Evolutionary conservation across 306 rosid species (phyloP).

Genomic region (Mimosa bimucronata): DNA sequence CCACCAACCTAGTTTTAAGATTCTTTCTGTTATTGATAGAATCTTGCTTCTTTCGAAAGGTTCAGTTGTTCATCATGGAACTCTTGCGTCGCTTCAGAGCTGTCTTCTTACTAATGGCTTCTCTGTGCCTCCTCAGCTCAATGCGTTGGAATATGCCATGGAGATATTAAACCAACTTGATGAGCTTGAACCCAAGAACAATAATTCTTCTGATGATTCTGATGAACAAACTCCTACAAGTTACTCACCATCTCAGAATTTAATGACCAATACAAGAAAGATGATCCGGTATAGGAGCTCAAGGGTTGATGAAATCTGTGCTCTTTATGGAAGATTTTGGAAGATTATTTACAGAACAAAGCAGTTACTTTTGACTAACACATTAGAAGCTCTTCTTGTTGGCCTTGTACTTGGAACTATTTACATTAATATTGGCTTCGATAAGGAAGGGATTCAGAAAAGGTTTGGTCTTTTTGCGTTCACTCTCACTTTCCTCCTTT

Average conservation of each 20-base stretch:
- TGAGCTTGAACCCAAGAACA: conserved; percentile 28
- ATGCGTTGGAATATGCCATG: conserved; percentile 86
- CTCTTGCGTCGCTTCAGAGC: conserved; percentile 56
- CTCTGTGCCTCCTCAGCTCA: conserved; percentile 87
- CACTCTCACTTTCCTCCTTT: conserved; percentile 86
- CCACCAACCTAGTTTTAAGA: conserved; percentile 89
- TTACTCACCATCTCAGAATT: conserved; percentile 22
- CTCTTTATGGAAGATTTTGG: conserved; percentile 74
- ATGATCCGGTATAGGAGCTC: conserved; percentile 68
- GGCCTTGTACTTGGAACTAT: conserved; percentile 92
- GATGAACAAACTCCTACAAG: conserved; percentile 22
- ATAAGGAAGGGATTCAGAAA: conserved; percentile 74
- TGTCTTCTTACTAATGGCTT: conserved; percentile 65
- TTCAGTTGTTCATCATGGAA: conserved; percentile 75
- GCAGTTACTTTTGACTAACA: conserved; percentile 79
- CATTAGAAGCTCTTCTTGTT: conserved; percentile 77
- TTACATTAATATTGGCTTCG: conserved; percentile 80
- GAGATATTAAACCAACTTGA: conserved; percentile 64
- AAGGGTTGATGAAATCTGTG: conserved; percentile 65
- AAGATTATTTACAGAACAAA: conserved; percentile 77
- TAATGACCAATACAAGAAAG: neutral
- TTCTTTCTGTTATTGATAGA: conserved; percentile 70
- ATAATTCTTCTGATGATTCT: neutral
- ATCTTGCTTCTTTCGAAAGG: conserved; percentile 75
- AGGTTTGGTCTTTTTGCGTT: conserved; percentile 89